Evolutionary conservation across 2,329 filamentous ascomycete species (phyloP), one percentile per base, ranked within the genome.

Genomic region (Beauveria sp.): DNA sequence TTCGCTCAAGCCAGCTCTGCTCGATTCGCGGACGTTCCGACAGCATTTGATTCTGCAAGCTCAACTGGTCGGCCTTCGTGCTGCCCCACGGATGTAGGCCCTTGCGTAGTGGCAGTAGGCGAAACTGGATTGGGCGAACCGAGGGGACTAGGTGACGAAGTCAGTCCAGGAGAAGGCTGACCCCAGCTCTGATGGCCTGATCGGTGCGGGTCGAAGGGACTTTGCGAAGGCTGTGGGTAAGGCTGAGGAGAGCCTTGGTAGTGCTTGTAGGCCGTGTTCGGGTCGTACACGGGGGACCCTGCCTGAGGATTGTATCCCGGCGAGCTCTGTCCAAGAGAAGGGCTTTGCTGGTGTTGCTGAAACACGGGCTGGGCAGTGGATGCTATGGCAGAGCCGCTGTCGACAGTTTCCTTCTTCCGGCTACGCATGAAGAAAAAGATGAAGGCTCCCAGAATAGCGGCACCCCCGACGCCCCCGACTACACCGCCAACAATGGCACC

Each of bases 391-490:
- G 60, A 40, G 34, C 53, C 52, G 24, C 7, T 20, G 6, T 28
- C 45, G n/a, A 24, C 52, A 22, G 52, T 6, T 2, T 12, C 12
- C 38, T 58, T 57, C 40, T 53, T 58, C 22, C 54, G 53, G 40
- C 22, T 50, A 14, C 60, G 53, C 48, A 62, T 26, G 6, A 62
- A 46, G 34, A 62, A 58, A 28, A 62, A 58, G 22, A 58, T 48
- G 53, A n/a, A 48, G 2, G 53, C 53, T 14, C 46, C 60, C 6
- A 62, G 26, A 3, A 62, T 50, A 7, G 53, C 60, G 16, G 58
- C 12, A 24, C 34, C 60, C 20, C 38, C 53, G 28, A 58, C 40
- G 16, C 60, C 60, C 8, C 60, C 60, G 16, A 62, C 53, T 24
- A 40, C 53, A 26, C 53, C 60, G 7, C 60, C 60, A 20, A 57